Percentiles rank a stretch among this genome's conserved stretches.
phyloP scores from a whole-genome alignment of 345 rosid species.

The Excoecaria agallocha region DNA sequence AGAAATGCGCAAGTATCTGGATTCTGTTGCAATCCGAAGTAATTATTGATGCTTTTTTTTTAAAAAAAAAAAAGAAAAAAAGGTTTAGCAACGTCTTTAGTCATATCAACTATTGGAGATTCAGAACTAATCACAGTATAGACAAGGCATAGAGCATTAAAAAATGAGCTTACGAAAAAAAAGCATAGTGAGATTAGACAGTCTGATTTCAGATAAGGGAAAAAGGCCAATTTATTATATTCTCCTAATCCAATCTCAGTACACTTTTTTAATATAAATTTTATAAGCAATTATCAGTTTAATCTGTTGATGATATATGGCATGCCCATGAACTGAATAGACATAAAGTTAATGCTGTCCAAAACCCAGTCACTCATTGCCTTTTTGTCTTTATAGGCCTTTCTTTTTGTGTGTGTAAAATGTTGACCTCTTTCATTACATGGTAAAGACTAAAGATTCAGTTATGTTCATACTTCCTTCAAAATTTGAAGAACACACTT shows the following conservation, averaged over 20 bases:
- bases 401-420: no score
- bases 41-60: no score
- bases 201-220: conserved; percentile 7
- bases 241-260: not conserved
- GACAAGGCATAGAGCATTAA: not conserved
- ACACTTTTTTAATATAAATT: not conserved
- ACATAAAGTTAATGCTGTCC: conserved; percentile 13
- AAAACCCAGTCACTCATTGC: not conserved
- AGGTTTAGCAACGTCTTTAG: not conserved
- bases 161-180: not conserved
- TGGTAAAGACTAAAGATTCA: no score
- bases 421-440: not conserved
- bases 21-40: no score
- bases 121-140: not conserved
- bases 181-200: conserved; percentile 8
- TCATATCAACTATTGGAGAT: conserved; percentile 11
- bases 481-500: not conserved
- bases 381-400: conserved; percentile 2
- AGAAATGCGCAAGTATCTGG: no score
- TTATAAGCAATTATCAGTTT: not conserved
- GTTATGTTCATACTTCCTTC: no score
- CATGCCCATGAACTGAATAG: not conserved
- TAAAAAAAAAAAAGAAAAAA: no score
- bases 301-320: not conserved
- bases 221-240: conserved; percentile 4